Base-by-base conservation (phyloP, 140 eudicot genomes). In the Oenanthe javanica region DNA sequence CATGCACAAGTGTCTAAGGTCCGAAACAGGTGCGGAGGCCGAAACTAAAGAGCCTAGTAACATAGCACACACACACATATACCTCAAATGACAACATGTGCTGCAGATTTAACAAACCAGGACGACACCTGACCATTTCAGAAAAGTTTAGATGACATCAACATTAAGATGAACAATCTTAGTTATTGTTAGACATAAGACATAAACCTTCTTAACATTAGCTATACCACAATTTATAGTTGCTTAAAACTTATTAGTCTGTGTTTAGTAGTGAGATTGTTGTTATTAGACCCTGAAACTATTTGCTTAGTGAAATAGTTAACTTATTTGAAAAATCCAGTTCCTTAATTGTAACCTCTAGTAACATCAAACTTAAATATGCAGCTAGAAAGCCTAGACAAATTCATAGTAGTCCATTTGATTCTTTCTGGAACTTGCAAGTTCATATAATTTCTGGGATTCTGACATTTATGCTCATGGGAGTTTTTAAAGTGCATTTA, bases 391-490 rank as follows among this genome's bases (percentile, higher is more conserved):
- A 31, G 31, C 31, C 31, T 31, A 31, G 31, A 31, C 31, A 31
- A 31, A 31, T 31, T 31, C 31, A 31, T 31, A 31, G 1, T 31
- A 31, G 31, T 31, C 31, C 31, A 31, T 31, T 31, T 31, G 31
- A 31, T 31, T 31, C 31, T 31, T 31, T 31, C 31, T 31, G 31
- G 31, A 52, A 14, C 55, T 52, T 14, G 59, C 59, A 15, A 51
- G 21, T 52, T 52, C 59, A 52, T 54, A 54, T 16, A n/a, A 49
- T 23, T 47, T 49, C 64, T 25, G 79, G 64, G 79, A 49, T 75
- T 25, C 63, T 75, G 79, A 49, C 79, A 49, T 10, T 75, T 75
- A 54, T 38, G 63, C 79, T 75, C 79, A 49, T 46, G 79, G 61
- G 23, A 13, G 61, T 75, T 45, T 23, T 23, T 25, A 49, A n/a